phyloP scores from a whole-genome alignment of 1,139 yeast species.

The Pichia sp. region DNA sequence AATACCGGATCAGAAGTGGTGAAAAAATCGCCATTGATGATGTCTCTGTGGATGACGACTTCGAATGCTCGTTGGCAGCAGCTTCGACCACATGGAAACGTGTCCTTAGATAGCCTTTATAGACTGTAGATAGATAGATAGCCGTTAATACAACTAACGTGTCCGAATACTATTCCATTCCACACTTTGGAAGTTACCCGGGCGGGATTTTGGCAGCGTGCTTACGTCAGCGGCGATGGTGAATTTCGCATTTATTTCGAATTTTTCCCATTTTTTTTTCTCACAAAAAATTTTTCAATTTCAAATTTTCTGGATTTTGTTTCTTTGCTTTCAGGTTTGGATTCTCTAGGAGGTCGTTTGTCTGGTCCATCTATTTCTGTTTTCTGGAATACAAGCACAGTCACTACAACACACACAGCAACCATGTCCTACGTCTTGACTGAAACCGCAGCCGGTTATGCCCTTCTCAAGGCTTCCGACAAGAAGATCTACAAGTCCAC shows the following conservation, averaged over 20 bases:
- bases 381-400: background rate
- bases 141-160: no score
- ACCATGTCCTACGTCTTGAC: conserved; percentile 91
- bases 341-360: no score
- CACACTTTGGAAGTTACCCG: background rate
- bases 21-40: conserved; percentile 16
- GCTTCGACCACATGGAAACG: background rate
- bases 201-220: background rate
- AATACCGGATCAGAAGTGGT: conserved; percentile 10
- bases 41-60: conserved; percentile 10
- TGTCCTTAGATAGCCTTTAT: background rate
- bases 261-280: no score
- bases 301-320: conserved; percentile 2
- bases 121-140: background rate
- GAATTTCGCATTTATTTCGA: background rate
- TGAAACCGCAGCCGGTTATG: conserved; percentile 99
- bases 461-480: conserved; percentile 94
- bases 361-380: no score
- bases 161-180: no score
- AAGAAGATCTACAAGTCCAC: conserved; percentile 92
- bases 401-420: background rate
- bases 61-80: background rate
- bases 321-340: background rate
- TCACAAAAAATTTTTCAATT: conserved; percentile 4
- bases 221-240: background rate